Percentiles rank a stretch among this genome's conserved stretches.
Evolutionary conservation across 495 filamentous ascomycete genomes (phyloP).

Genomic region (Podospora pseudocomata): DNA sequence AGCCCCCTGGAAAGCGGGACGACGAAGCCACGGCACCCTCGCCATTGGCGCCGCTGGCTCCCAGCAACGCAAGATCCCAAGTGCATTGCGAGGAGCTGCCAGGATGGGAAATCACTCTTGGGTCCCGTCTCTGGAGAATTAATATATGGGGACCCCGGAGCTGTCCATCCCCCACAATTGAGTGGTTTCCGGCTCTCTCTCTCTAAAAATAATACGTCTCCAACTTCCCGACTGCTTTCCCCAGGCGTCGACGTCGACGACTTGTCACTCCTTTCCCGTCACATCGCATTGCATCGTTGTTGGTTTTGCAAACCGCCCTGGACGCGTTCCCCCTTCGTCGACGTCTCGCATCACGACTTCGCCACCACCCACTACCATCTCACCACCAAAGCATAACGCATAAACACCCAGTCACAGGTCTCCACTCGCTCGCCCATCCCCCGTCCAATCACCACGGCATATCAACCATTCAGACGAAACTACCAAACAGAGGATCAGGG

Average conservation of each 20-base stretch:
- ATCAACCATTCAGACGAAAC: neutral
- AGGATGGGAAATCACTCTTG: slow-evolving; percentile 13
- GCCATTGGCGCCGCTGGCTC: slow-evolving; percentile 15
- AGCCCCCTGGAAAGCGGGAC: slow-evolving; percentile 6
- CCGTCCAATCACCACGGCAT: neutral
- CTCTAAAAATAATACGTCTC: slow-evolving; percentile 7
- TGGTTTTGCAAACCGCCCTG: slow-evolving; percentile 3
- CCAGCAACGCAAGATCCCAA: slow-evolving; percentile 3
- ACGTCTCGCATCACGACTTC: slow-evolving; percentile 4
- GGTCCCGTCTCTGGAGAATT: slow-evolving; percentile 2
- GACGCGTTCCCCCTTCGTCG: slow-evolving; percentile 1
- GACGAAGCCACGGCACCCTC: slow-evolving; percentile 17
- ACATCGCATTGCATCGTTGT: slow-evolving; percentile 7
- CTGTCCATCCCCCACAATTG: slow-evolving; percentile 17
- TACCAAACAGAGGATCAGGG: neutral
- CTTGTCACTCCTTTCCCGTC: slow-evolving; percentile 5
- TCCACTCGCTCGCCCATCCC: neutral
- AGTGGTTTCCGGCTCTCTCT: slow-evolving; percentile 8
- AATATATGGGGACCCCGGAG: slow-evolving; percentile 22
- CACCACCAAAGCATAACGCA: neutral
- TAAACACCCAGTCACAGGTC: neutral
- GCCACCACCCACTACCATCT: neutral
- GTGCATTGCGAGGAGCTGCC: neutral
- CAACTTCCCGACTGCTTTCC: neutral
- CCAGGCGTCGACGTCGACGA: slow-evolving; percentile 7